phyloP scores from a whole-genome alignment of 179 eudicot genomes.

The Gypsophila paniculata region DNA sequence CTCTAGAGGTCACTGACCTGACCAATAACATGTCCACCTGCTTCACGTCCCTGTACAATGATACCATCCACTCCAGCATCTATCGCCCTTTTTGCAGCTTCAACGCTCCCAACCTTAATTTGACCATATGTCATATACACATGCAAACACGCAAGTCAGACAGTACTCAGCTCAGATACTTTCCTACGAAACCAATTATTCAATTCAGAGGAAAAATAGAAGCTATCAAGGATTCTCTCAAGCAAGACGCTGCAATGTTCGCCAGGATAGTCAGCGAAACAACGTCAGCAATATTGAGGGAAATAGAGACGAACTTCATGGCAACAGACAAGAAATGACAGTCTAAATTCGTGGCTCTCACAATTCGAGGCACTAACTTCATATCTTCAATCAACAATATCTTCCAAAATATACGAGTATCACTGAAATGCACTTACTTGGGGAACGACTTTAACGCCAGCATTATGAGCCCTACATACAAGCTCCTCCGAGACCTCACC shows the following conservation, averaged over 20 bases:
- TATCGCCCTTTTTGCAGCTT: slow-evolving; percentile 61
- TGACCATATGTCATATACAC: slow-evolving; percentile 5
- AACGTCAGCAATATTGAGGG: no score
- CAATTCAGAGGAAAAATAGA: no score
- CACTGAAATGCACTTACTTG: no score
- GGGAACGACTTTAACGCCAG: slow-evolving; percentile 82
- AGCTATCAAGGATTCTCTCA: not conserved
- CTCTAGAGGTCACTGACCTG: slow-evolving; percentile 40
- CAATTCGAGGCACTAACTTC: no score
- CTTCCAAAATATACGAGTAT: no score
- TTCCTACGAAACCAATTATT: not conserved
- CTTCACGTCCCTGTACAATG: slow-evolving; percentile 86
- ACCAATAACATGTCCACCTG: slow-evolving; percentile 94
- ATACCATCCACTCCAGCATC: slow-evolving; percentile 76
- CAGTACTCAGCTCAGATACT: slow-evolving; percentile 2
- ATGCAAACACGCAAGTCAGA: not conserved
- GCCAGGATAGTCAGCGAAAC: no score
- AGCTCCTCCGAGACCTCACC: slow-evolving; percentile 74
- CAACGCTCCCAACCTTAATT: slow-evolving; percentile 65
- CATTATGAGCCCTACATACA: slow-evolving; percentile 64
- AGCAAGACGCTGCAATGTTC: not conserved
- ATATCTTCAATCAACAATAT: no score
- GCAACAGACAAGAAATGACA: no score
- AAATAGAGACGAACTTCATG: no score
- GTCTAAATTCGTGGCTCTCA: no score